These are phyloP conservation scores for Pyronema omphalodes DNA, from an alignment of 495 filamentous ascomycete species.

Conservation along the genomic window DNA sequence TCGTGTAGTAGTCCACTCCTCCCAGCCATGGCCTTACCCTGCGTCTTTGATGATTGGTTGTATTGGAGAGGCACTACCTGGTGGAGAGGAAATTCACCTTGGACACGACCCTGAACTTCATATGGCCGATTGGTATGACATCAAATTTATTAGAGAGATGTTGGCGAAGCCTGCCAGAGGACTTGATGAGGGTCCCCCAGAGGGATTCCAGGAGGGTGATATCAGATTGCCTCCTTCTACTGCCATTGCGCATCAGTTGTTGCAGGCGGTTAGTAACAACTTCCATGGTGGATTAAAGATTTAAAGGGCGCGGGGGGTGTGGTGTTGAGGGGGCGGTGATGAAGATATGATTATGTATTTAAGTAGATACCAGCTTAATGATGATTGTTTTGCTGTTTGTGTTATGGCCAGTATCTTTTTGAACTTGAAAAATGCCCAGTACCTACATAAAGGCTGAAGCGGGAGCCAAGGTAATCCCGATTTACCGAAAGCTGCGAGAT, in stretches of 20 bases:
- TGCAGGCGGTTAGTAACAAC: constrained; percentile 35
- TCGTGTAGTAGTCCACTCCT: constrained; percentile 76
- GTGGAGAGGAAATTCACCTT: constrained; percentile 61
- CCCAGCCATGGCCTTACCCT: constrained; percentile 82
- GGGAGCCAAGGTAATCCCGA: no score
- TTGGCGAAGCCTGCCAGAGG: constrained; percentile 41
- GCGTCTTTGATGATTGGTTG: constrained; percentile 91
- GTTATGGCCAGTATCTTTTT: no score
- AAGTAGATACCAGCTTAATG: no score
- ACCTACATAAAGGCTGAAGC: no score
- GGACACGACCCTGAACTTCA: constrained; percentile 82
- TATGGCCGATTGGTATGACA: constrained; percentile 61
- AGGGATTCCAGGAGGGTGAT: constrained; percentile 52
- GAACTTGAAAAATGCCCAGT: no score
- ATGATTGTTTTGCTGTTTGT: no score
- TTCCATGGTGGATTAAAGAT: constrained; percentile 27
- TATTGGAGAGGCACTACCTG: constrained; percentile 64
- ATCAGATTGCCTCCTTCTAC: constrained; percentile 56
- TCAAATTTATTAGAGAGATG: constrained; percentile 51
- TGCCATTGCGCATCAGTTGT: constrained; percentile 64
- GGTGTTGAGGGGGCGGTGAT: no score
- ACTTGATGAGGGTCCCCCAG: constrained; percentile 41
- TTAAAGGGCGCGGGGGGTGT: constrained; percentile 8
- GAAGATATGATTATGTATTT: no score
- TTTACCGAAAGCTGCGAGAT: no score